A percentile compares a stretch with the other conserved stretches of the same genome.
These are phyloP conservation scores for Ceriops tagal DNA, from an alignment of 345 rosid species.

Conservation along the genomic window DNA sequence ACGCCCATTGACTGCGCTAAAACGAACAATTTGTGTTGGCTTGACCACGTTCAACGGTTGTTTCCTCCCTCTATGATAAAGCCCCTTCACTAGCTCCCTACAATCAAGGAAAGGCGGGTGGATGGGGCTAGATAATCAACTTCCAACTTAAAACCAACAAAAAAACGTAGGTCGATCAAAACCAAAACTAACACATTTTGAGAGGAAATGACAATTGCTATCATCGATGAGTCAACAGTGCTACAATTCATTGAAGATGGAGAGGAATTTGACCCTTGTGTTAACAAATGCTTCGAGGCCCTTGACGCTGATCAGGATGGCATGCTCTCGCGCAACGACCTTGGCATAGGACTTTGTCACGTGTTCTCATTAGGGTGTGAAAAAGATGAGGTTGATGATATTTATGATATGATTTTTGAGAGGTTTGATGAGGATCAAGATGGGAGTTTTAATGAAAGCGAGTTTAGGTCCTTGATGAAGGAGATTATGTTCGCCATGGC, in stretches of 20 bases:
- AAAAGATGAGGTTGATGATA: conserved; percentile 10
- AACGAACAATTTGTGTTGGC: too few species aligned
- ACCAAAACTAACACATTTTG: too few species aligned
- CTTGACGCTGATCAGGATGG: conserved; percentile 45
- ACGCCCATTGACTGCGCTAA: too few species aligned
- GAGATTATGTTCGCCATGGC: conserved; percentile 60
- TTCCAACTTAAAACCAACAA: neutral
- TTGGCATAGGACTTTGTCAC: conserved; percentile 29
- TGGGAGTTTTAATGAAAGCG: conserved; percentile 21
- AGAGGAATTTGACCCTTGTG: conserved; percentile 29
- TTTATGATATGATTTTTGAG: conserved; percentile 29
- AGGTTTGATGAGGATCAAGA: conserved; percentile 41
- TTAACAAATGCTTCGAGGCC: conserved; percentile 29
- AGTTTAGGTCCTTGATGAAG: conserved; percentile 31
- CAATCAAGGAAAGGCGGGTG: neutral
- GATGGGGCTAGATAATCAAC: neutral
- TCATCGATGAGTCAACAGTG: conserved; percentile 40
- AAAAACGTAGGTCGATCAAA: too few species aligned
- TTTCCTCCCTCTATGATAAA: conserved; percentile 5
- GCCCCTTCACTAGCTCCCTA: conserved; percentile 1
- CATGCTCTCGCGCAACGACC: conserved; percentile 28
- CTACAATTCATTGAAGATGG: conserved; percentile 33
- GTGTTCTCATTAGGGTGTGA: conserved; percentile 35
- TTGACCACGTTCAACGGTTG: too few species aligned
- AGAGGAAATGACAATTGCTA: conserved; percentile 31